Conservation (phyloP, 1,284 basidiomycete species). For the Neonothopanus nambi region DNA sequence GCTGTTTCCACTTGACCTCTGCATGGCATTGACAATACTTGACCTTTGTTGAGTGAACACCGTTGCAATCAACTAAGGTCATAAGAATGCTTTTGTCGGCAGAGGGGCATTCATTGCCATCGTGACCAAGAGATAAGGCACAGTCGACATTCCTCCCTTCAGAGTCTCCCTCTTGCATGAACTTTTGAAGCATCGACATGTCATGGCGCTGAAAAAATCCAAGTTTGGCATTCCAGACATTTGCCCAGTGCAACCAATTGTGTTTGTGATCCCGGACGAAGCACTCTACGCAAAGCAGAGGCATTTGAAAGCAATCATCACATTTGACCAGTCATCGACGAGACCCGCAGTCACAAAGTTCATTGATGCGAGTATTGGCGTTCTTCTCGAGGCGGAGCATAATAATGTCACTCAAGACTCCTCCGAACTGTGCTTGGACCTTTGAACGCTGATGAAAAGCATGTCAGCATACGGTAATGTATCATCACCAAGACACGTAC, state of each 20-base stretch:
- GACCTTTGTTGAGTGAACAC: slow-evolving; percentile 18
- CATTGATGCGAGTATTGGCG: not conserved
- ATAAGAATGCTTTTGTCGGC: slow-evolving; percentile 11
- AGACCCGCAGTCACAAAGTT: not conserved
- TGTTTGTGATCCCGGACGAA: slow-evolving; percentile 16
- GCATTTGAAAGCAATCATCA: not conserved
- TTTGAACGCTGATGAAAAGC: too few species aligned
- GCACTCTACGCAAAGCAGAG: slow-evolving; percentile 16
- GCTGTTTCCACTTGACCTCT: slow-evolving; percentile 18
- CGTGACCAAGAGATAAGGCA: slow-evolving; percentile 25
- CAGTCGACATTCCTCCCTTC: slow-evolving; percentile 5
- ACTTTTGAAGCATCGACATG: slow-evolving; percentile 17
- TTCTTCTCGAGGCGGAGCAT: too few species aligned
- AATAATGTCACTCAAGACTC: too few species aligned
- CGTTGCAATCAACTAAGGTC: slow-evolving; percentile 23
- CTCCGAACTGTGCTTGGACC: too few species aligned
- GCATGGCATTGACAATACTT: slow-evolving; percentile 20
- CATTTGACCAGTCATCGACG: not conserved
- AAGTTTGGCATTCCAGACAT: slow-evolving; percentile 19
- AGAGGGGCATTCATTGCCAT: slow-evolving; percentile 19
- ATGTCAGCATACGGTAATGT: too few species aligned
- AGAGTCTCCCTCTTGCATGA: slow-evolving; percentile 20
- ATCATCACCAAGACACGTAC: too few species aligned
- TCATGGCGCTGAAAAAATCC: slow-evolving; percentile 22
- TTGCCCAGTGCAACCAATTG: slow-evolving; percentile 25